Percentiles rank a stretch among this genome's conserved stretches.
Evolutionary conservation across 2,329 filamentous ascomycete species (phyloP).

Genomic region (Alternaria longipes): DNA sequence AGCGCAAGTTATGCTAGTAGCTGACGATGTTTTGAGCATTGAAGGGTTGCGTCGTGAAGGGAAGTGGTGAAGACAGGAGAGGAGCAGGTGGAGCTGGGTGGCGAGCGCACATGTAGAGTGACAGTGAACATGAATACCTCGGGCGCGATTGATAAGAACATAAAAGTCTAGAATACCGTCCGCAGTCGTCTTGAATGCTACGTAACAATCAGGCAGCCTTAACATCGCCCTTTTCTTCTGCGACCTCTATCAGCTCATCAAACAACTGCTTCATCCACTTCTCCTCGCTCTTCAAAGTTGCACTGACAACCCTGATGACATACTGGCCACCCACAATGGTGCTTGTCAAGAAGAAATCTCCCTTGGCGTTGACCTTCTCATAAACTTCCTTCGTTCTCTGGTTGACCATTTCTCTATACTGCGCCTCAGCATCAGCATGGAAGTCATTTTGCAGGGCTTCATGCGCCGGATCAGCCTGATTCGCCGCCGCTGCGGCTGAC

Average conservation of each 20-base stretch:
- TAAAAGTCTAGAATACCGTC: not conserved
- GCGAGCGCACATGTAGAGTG: not conserved
- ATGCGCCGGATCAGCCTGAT: slow-evolving; percentile 37
- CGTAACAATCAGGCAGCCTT: not conserved
- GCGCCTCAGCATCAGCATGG: slow-evolving; percentile 46
- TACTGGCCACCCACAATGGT: slow-evolving; percentile 77
- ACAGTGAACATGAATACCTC: not conserved
- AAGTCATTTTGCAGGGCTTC: slow-evolving; percentile 48
- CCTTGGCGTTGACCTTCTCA: slow-evolving; percentile 75
- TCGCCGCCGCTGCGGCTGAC: not conserved
- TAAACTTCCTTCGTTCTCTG: slow-evolving; percentile 77
- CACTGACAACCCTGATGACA: slow-evolving; percentile 83
- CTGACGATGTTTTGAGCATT: not conserved
- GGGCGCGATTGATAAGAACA: not conserved
- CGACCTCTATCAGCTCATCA: slow-evolving; percentile 72
- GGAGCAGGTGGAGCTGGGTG: not conserved
- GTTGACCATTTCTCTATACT: slow-evolving; percentile 67
- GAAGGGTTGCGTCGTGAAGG: not conserved
- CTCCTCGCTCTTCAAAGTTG: slow-evolving; percentile 74
- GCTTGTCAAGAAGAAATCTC: slow-evolving; percentile 84
- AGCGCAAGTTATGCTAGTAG: not conserved
- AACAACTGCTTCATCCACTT: slow-evolving; percentile 77
- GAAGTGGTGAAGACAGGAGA: not conserved
- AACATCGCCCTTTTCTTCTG: slow-evolving; percentile 48
- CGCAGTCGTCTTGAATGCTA: not conserved